Percentiles rank a stretch among this genome's conserved stretches.
These are phyloP conservation scores for Acorus calamus DNA, from an alignment of 106 monocot species.

Conservation along the genomic window DNA sequence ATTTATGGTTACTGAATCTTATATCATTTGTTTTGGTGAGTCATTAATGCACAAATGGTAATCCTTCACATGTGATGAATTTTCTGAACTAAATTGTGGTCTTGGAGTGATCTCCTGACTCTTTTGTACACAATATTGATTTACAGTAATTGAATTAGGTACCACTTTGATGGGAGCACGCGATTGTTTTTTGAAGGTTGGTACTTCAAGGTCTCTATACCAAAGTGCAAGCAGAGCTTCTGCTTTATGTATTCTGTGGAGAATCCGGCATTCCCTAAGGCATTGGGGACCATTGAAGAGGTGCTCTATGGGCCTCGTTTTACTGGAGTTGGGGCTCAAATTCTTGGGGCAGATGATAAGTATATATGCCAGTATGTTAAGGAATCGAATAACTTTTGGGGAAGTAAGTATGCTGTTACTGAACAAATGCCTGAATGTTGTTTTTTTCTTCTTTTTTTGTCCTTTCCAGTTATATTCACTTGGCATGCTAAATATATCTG, in stretches of 20 bases:
- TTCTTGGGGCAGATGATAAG: constrained; percentile 93
- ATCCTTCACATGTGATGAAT: too few species aligned
- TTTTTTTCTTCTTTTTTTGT: not conserved
- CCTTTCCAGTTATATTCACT: too few species aligned
- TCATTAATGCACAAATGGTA: too few species aligned
- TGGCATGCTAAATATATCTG: too few species aligned
- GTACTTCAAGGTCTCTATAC: constrained; percentile 95
- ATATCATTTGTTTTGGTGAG: too few species aligned
- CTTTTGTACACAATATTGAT: too few species aligned
- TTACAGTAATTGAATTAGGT: constrained; percentile 25
- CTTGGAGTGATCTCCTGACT: not conserved
- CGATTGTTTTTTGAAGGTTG: constrained; percentile 85
- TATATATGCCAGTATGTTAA: constrained; percentile 75
- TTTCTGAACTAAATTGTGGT: not conserved
- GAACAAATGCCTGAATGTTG: not conserved
- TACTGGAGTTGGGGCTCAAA: constrained; percentile 89
- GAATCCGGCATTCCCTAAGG: constrained; percentile 73
- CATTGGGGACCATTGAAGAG: constrained; percentile 46
- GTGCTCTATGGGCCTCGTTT: constrained; percentile 45
- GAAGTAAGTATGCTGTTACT: constrained; percentile 37
- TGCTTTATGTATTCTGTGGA: constrained; percentile 98
- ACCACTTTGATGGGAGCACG: constrained; percentile 79
- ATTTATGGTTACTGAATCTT: too few species aligned
- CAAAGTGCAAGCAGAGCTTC: constrained; percentile 68
- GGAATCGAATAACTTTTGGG: constrained; percentile 82